A percentile compares a stretch with the other conserved stretches of the same genome.
These are phyloP conservation scores for Paratinospora sagittata DNA, from an alignment of 164 flowering plant species.

Conservation along the genomic window DNA sequence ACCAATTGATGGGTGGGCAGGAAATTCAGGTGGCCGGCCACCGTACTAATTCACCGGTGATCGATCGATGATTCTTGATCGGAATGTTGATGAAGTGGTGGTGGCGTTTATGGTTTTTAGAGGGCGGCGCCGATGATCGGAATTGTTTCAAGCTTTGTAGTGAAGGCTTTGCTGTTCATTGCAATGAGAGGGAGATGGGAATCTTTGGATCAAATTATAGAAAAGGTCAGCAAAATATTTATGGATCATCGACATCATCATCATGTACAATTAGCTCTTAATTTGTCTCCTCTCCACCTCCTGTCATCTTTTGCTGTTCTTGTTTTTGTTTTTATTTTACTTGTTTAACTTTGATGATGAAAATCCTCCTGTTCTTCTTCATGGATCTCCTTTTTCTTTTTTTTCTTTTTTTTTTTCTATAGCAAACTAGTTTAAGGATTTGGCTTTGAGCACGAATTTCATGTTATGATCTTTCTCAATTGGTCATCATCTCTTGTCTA, in stretches of 20 bases:
- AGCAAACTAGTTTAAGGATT: not conserved
- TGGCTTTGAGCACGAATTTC: not conserved
- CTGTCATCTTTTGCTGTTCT: not conserved
- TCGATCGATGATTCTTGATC: not conserved
- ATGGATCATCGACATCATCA: conserved; percentile 16
- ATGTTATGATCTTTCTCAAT: not conserved
- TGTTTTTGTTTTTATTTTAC: conserved; percentile 11
- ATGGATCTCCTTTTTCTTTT: not conserved
- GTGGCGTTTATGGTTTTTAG: not conserved
- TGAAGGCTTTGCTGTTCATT: not conserved
- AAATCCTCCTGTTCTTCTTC: not conserved
- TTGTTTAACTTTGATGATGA: not conserved
- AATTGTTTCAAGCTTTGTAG: not conserved
- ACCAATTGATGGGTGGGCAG: conserved; percentile 63
- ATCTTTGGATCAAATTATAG: not conserved
- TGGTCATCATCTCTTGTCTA: not conserved
- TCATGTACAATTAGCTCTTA: conserved; percentile 22
- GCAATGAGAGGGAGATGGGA: conserved; percentile 1
- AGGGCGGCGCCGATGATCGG: not conserved
- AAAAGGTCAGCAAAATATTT: conserved; percentile 36
- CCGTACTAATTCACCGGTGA: conserved; percentile 26
- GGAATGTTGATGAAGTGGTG: not conserved
- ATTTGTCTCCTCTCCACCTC: too few species aligned
- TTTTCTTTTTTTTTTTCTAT: not conserved
- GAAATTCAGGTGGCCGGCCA: conserved; percentile 39